Percentiles rank a stretch among this genome's conserved stretches.
phyloP scores from a whole-genome alignment of 2,329 filamentous ascomycete genomes.

The Colletotrichum agaves region DNA sequence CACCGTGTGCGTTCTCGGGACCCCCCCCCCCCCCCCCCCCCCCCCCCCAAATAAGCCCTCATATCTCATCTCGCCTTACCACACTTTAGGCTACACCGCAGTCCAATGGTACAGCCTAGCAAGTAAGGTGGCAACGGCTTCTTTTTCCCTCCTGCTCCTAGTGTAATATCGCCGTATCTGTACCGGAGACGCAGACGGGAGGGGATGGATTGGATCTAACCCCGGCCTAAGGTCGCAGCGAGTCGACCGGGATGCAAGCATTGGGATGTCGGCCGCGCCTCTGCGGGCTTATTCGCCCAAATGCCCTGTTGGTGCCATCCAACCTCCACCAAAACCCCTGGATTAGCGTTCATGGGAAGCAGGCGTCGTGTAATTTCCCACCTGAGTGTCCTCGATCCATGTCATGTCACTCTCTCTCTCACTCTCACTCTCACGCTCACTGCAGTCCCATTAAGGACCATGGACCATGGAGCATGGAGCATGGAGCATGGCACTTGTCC shows the following conservation, averaged over 20 bases:
- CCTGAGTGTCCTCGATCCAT: constrained; percentile 16
- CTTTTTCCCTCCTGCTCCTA: neutral
- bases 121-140: constrained; percentile 32
- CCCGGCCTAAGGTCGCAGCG: constrained; percentile 18
- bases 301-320: constrained; percentile 30
- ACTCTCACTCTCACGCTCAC: no score
- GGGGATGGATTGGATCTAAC: constrained; percentile 19
- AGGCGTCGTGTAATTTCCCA: constrained; percentile 38
- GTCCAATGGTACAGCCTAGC: neutral
- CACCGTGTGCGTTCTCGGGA: constrained; percentile 8
- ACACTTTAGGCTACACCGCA: neutral
- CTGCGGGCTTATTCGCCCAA: constrained; percentile 28
- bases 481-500: constrained; percentile 22
- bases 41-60: constrained; percentile 30
- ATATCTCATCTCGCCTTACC: constrained; percentile 19
- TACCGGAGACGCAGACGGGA: constrained; percentile 22
- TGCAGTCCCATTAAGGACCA: constrained; percentile 17
- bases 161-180: constrained; percentile 10
- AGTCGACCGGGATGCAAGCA: neutral
- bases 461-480: neutral
- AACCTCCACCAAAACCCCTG: constrained; percentile 38
- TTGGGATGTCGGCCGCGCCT: constrained; percentile 25
- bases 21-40: no score
- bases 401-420: constrained; percentile 33
- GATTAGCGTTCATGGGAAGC: constrained; percentile 38